Evolutionary conservation across 345 rosid species (phyloP).

Genomic region (Acer saccharum): DNA sequence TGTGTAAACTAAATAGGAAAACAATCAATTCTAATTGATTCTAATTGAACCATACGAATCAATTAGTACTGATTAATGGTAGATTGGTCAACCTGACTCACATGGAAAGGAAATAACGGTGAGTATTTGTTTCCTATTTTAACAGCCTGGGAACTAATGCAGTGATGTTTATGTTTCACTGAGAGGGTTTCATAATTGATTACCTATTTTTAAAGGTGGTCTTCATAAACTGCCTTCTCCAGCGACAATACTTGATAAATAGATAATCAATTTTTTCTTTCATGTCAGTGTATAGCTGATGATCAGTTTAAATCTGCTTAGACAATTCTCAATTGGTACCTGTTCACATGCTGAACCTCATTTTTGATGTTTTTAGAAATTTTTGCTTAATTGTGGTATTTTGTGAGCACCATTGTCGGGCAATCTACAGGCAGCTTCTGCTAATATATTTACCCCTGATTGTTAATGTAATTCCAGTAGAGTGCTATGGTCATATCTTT

Average conservation of each 20-base stretch:
- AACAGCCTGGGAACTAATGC: not conserved
- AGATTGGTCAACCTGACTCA: no score
- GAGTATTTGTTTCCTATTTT: no score
- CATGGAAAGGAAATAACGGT: no score
- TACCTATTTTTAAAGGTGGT: not conserved
- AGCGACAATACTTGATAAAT: no score
- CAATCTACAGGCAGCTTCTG: not conserved
- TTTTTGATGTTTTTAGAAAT: not conserved
- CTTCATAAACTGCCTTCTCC: not conserved
- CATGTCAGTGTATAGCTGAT: not conserved
- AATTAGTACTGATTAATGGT: no score
- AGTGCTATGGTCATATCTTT: not conserved
- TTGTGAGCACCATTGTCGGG: not conserved
- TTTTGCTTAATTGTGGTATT: not conserved
- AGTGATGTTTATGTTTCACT: not conserved
- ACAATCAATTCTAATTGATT: no score
- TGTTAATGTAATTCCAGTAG: not conserved
- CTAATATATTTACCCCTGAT: not conserved
- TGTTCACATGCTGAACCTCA: not conserved
- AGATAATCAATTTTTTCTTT: not conserved
- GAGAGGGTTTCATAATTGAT: not conserved
- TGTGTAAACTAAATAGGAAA: no score
- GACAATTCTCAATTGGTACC: not conserved
- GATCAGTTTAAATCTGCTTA: not conserved
- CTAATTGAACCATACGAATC: no score